These are phyloP conservation scores for Peziza echinospora DNA, from an alignment of 495 filamentous ascomycete genomes.

Conservation along the genomic window DNA sequence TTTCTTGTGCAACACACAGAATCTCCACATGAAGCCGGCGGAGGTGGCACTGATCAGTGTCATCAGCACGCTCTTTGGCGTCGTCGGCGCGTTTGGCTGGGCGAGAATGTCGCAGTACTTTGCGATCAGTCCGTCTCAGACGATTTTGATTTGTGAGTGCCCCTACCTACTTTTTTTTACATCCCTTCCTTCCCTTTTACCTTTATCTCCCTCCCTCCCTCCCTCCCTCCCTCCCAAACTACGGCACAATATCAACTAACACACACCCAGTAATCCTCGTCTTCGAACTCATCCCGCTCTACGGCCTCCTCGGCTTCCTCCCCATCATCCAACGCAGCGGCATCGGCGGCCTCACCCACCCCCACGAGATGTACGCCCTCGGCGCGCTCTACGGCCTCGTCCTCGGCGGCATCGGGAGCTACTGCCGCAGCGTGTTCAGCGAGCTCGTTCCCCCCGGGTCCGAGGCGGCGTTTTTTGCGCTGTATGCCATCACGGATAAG, in stretches of 20 bases:
- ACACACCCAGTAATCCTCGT: slow-evolving; percentile 19
- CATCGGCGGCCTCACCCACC: slow-evolving; percentile 64
- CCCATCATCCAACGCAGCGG: slow-evolving; percentile 56
- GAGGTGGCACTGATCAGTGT: slow-evolving; percentile 86
- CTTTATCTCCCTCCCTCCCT: too few species aligned
- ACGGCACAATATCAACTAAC: neutral
- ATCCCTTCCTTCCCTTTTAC: too few species aligned
- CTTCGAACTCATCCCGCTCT: slow-evolving; percentile 81
- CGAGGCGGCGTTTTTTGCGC: slow-evolving; percentile 86
- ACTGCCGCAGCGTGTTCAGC: slow-evolving; percentile 81
- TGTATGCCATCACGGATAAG: slow-evolving; percentile 96
- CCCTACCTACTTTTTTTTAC: neutral
- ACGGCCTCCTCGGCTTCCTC: slow-evolving; percentile 75
- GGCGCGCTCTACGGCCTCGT: slow-evolving; percentile 83
- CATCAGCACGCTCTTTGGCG: slow-evolving; percentile 59
- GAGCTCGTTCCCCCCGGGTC: slow-evolving; percentile 82
- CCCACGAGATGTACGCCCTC: slow-evolving; percentile 93
- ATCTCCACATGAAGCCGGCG: slow-evolving; percentile 69
- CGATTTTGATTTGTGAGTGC: slow-evolving; percentile 71
- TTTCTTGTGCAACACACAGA: too few species aligned
- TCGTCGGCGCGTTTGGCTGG: slow-evolving; percentile 81
- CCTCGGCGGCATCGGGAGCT: slow-evolving; percentile 75
- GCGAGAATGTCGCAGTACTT: slow-evolving; percentile 45
- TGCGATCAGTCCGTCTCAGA: slow-evolving; percentile 51
- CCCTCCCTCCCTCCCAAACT: too few species aligned